Base-by-base conservation (phyloP, 306 rosid genomes). In the Heteromeles arbutifolia region DNA sequence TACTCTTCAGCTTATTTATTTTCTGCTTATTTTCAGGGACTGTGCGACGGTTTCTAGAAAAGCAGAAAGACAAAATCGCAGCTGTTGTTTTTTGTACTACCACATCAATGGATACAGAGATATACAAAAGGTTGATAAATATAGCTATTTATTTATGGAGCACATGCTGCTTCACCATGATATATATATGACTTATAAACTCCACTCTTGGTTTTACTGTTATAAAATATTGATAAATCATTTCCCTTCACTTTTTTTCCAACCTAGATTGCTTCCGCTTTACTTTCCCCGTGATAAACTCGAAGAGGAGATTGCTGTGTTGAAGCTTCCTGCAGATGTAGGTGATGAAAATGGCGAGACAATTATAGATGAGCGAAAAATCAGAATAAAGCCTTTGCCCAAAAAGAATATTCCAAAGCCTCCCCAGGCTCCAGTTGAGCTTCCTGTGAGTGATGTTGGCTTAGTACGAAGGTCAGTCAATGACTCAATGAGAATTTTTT, bases 301-400 rank as follows among this genome's bases (percentile, higher is more conserved):
- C 10, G 99, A 95, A 77, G 99, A 95, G 90, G 97, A 85, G 88
- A 77, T 92, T 70, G 97, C 99, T 72, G 65, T 88, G 78, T 84
- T 79, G 48, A 95, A 90, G 84, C 97, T 95, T 86, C 99, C 99
- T 71, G 92, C 97, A 69, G 99, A 95, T 83, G 97, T 95, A 75
- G 99, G 99, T 77, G 99, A 95, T 90, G 99, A 95, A 81, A 95
- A 95, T 83, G 99, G 99, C 12, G 99, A 95, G 89, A 95, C 97
- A 10, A 81, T 85, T 79, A 86, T 95, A 75, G 96, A 92, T 74
- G 99, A 92, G 80, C 97, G 99, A 62, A 95, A 95, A 88, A 95
- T 95, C 88, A 88, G 99, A 85, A 95, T 95, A 84, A 90, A 89
- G 82, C 86, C 96, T 75, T 89, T 95, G 87, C 99, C 97, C 54